Evolutionary conservation across 169 alveolate genomes (phyloP).

Genomic region (Cryptosporidium andersoni): DNA sequence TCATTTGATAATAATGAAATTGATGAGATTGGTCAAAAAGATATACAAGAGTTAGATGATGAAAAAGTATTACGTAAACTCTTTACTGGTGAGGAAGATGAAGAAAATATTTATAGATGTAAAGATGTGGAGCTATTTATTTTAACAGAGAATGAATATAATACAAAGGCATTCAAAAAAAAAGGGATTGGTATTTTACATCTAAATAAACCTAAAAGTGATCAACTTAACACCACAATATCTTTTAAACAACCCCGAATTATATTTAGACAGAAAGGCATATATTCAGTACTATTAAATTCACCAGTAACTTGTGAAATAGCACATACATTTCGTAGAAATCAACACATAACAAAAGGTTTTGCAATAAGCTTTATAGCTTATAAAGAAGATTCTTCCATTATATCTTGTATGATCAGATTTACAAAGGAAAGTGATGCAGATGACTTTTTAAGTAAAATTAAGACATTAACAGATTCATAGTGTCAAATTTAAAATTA

Average conservation of each 20-base stretch:
- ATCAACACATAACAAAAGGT: slow-evolving; percentile 38
- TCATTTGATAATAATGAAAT: background rate
- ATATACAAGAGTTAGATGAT: slow-evolving; percentile 5
- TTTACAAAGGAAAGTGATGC: slow-evolving; percentile 52
- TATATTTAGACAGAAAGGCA: slow-evolving; percentile 59
- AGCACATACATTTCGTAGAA: slow-evolving; percentile 44
- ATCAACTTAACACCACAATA: background rate
- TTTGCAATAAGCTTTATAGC: slow-evolving; percentile 53
- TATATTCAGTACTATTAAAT: slow-evolving; percentile 45
- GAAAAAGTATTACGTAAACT: slow-evolving; percentile 26
- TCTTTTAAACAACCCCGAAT: slow-evolving; percentile 38
- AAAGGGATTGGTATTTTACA: slow-evolving; percentile 44
- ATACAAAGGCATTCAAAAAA: slow-evolving; percentile 28
- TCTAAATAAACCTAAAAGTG: slow-evolving; percentile 30
- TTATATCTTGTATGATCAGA: slow-evolving; percentile 53
- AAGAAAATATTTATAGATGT: slow-evolving; percentile 48
- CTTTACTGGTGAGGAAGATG: slow-evolving; percentile 61
- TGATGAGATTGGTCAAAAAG: slow-evolving; percentile 3
- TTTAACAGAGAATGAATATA: slow-evolving; percentile 13
- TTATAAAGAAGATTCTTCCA: slow-evolving; percentile 16
- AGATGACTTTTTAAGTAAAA: slow-evolving; percentile 13
- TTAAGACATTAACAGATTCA: background rate
- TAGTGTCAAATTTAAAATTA: background rate
- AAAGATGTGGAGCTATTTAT: slow-evolving; percentile 46
- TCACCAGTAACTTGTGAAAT: slow-evolving; percentile 52